Conservation (phyloP, 2,329 filamentous ascomycete genomes). For the Fusarium kyushuense region DNA sequence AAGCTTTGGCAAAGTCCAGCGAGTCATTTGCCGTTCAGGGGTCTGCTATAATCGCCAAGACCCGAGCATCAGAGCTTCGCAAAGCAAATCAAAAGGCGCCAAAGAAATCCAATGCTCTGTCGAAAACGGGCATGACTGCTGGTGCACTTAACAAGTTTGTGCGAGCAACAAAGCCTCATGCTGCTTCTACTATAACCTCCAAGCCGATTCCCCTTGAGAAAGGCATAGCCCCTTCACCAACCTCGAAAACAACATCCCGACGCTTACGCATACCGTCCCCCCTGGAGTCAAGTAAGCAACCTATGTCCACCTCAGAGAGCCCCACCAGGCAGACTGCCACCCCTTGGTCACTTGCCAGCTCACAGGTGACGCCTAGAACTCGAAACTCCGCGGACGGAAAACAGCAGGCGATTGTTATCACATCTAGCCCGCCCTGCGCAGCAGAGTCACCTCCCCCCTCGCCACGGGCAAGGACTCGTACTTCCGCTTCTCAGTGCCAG, state of each 20-base stretch:
- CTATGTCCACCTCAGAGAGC: slow-evolving; percentile 43
- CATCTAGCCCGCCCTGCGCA: slow-evolving; percentile 57
- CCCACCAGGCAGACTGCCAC: slow-evolving; percentile 41
- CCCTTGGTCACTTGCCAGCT: slow-evolving; percentile 58
- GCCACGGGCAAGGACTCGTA: slow-evolving; percentile 30
- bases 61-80: slow-evolving; percentile 22
- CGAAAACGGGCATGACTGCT: slow-evolving; percentile 36
- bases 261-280: slow-evolving; percentile 45
- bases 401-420: slow-evolving; percentile 58
- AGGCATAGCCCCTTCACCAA: slow-evolving; percentile 2
- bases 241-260: slow-evolving; percentile 21
- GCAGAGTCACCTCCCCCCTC: slow-evolving; percentile 49
- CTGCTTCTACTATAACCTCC: slow-evolving; percentile 1
- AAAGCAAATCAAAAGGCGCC: slow-evolving; percentile 31
- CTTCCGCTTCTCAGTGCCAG: slow-evolving; percentile 31
- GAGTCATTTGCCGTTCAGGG: slow-evolving; percentile 44
- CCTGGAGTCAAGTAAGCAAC: slow-evolving; percentile 54
- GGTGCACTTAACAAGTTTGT: slow-evolving; percentile 58
- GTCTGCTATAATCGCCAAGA: slow-evolving; percentile 47
- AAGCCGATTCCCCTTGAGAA: background rate
- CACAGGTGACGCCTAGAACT: slow-evolving; percentile 58
- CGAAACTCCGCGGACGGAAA: slow-evolving; percentile 39
- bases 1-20: slow-evolving; percentile 49
- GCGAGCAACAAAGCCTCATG: slow-evolving; percentile 54
- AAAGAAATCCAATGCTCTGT: slow-evolving; percentile 30